A percentile compares a stretch with the other conserved stretches of the same genome.
Evolutionary conservation across 2,329 filamentous ascomycete genomes (phyloP).

Genomic region (Colletotrichum sp.): DNA sequence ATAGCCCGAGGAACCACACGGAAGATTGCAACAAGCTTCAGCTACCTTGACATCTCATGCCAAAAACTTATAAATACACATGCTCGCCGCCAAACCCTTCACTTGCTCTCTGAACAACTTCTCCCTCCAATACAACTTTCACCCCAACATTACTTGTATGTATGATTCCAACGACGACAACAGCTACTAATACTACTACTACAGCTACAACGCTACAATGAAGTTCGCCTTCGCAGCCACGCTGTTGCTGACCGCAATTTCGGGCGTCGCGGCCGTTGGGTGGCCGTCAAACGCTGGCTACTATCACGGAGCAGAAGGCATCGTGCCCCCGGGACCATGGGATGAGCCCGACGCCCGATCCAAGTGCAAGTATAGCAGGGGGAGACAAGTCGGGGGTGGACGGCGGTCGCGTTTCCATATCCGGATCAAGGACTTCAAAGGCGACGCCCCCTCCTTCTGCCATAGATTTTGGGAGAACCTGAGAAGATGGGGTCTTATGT

Average conservation of each 20-base stretch:
- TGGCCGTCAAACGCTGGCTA: not conserved
- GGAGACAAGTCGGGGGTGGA: not conserved
- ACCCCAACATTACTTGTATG: not conserved
- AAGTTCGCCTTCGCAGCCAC: not conserved
- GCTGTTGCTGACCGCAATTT: not conserved
- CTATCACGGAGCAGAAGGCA: not conserved
- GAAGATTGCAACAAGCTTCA: not conserved
- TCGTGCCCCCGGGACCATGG: not conserved
- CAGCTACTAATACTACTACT: too few species aligned
- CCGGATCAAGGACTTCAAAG: not conserved
- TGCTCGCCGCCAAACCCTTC: not conserved
- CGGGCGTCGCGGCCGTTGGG: not conserved
- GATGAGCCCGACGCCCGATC: not conserved
- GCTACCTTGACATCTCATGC: not conserved
- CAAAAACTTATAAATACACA: not conserved
- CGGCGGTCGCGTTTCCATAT: not conserved
- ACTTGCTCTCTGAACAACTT: not conserved
- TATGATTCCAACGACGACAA: not conserved
- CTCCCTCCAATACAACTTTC: not conserved
- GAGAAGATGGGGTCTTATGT: not conserved
- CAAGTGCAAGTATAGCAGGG: not conserved
- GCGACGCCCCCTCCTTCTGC: not conserved
- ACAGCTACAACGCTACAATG: not conserved
- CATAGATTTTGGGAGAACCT: not conserved
- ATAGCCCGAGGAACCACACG: not conserved